A percentile compares a stretch with the other conserved stretches of the same genome.
phyloP scores from a whole-genome alignment of 2,329 filamentous ascomycete genomes.

The Fusarium sp. region DNA sequence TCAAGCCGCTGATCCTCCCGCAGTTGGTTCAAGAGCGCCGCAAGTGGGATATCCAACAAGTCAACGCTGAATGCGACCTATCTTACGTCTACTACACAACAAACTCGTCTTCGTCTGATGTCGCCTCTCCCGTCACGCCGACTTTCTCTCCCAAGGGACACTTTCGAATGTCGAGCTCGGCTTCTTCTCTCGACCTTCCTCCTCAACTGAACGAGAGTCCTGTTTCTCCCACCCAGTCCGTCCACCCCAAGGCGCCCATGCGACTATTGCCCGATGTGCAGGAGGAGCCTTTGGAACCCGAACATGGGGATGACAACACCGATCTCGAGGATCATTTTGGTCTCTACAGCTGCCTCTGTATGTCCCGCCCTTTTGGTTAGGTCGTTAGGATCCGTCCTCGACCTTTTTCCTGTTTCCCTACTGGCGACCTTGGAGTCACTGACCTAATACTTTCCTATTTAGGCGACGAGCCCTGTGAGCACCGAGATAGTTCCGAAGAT shows the following conservation, averaged over 20 bases:
- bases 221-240: slow-evolving; percentile 63
- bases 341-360: slow-evolving; percentile 80
- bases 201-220: slow-evolving; percentile 59
- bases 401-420: slow-evolving; percentile 6
- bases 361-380: slow-evolving; percentile 52
- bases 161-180: slow-evolving; percentile 77
- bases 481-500: slow-evolving; percentile 61
- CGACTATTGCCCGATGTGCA: slow-evolving; percentile 82
- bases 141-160: slow-evolving; percentile 76
- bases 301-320: slow-evolving; percentile 67
- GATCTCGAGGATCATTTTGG: slow-evolving; percentile 53
- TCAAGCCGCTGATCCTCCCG: slow-evolving; percentile 66
- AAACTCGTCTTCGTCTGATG: slow-evolving; percentile 73
- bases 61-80: slow-evolving; percentile 49
- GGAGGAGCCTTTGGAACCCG: slow-evolving; percentile 82
- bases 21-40: slow-evolving; percentile 65
- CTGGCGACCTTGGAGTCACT: slow-evolving; percentile 24
- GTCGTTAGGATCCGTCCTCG: slow-evolving; percentile 7
- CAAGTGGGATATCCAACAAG: slow-evolving; percentile 52
- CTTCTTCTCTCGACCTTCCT: slow-evolving; percentile 79
- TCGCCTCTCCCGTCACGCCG: slow-evolving; percentile 77
- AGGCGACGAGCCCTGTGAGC: slow-evolving; percentile 74
- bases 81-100: slow-evolving; percentile 58
- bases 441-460: slow-evolving; percentile 27
- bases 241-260: slow-evolving; percentile 67